Evolutionary conservation across 768 basidiomycete species (phyloP).

Genomic region (Lepiota brunneoincarnata): DNA sequence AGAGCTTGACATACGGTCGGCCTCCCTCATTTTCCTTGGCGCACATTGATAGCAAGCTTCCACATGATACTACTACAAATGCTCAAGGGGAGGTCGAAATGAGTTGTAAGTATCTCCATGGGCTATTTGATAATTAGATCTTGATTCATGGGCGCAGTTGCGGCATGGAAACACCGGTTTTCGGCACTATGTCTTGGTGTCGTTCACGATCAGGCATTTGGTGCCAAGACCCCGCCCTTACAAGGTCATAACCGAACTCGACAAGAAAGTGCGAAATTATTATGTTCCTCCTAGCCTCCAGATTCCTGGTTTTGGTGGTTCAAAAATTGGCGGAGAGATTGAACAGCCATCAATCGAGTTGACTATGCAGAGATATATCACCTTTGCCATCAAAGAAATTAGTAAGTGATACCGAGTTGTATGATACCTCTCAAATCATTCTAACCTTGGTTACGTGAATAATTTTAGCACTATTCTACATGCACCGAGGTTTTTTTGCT

Average conservation of each 20-base stretch:
- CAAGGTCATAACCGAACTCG: constrained; percentile 59
- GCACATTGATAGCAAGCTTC: constrained; percentile 55
- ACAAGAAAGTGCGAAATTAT: constrained; percentile 61
- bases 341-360: constrained; percentile 52
- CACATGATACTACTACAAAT: constrained; percentile 43
- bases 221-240: constrained; percentile 60
- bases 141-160: constrained; percentile 34
- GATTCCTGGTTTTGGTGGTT: constrained; percentile 60
- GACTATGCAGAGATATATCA: constrained; percentile 65
- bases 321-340: constrained; percentile 36
- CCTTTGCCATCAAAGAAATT: constrained; percentile 68
- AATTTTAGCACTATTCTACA: constrained; percentile 59
- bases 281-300: constrained; percentile 64
- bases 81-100: constrained; percentile 54
- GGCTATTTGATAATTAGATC: background rate
- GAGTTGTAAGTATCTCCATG: constrained; percentile 44
- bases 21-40: constrained; percentile 61
- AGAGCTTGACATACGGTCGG: constrained; percentile 73
- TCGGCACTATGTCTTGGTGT: constrained; percentile 57
- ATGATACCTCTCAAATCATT: background rate
- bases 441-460: background rate
- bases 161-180: constrained; percentile 70
- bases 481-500: constrained; percentile 75
- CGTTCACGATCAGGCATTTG: constrained; percentile 68
- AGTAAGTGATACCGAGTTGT: constrained; percentile 34